Base-by-base conservation (phyloP, 345 rosid species). In the Lepidium didymum region DNA sequence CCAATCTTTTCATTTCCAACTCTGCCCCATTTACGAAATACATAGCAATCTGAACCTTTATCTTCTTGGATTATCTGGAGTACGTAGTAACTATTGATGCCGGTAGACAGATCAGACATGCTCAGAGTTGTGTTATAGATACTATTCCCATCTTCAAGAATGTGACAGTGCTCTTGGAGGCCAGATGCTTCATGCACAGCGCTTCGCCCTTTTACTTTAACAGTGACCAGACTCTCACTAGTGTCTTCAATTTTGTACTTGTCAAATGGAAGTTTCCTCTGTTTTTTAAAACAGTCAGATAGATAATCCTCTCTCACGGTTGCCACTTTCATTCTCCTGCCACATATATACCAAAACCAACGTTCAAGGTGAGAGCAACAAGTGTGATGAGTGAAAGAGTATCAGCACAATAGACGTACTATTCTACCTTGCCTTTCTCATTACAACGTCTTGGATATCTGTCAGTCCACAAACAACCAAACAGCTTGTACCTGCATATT, bases 131-230 rank as follows among this genome's bases (percentile, higher is more conserved):
- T 94, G 81, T 91, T 91, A 64, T 89, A 94, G 84, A 94, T 84
- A 69, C 91, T 84, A 70, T 81, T 85, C 40, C 90, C 87, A 75
- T 83, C 96, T 80, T 91, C 99, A 68, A 91, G 96, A 44, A 94
- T 91, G 83, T 91, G 99, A 69, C 97, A 82, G 36, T 91, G 76
- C 74, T 94, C 96, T 74, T 94, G 96, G 74, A 94, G 75, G 38
- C 90, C 93, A 69, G 99, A 94, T 16, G 89, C 83, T 82, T 85
- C 97, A 80, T 94, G 97, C 74, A 94, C 97, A 76, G 96, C 87
- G 72, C 99, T 87, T 67, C 66, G 83, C 47, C 99, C 99, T 81
- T 94, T 94, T 63, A 91, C 99, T 85, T 89, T 91, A 65, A 94
- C 89, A 67, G 96, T 91, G 41, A 87, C 87, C 72, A 87, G 68